Base-by-base conservation (phyloP, 106 monocot species). In the Phalaenopsis equestris region DNA sequence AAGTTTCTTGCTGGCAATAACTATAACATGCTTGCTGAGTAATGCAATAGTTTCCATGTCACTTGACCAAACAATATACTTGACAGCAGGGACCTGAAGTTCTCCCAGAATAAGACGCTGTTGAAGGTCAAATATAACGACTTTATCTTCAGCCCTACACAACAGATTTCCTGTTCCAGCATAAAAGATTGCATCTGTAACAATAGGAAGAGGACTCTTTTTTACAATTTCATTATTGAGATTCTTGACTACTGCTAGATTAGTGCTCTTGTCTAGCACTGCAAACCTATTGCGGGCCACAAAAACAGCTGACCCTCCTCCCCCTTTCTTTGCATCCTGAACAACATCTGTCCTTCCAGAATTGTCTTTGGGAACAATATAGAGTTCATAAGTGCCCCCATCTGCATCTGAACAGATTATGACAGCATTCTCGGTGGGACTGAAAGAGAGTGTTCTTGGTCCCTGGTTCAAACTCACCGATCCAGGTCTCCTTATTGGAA, bases 261-360 rank as follows among this genome's bases (percentile, higher is more conserved):
- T 91, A 75, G 52, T 82, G 42, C 45, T 67, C 75, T 85, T 91
- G 81, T 91, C 91, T 19, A 91, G 86, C 5, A 91, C 91, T 38
- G 88, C 91, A 86, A 91, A 91, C 47, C 88, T 82, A 56, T 91
- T 91, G 17, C 88, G 86, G 74, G 88, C 86, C 52, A 91, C 81
- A 83, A 91, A 91, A 61, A 91, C 81, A 24, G 91, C 91, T 42
- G 86, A 88, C 6, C 49, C 79, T 12, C 91, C 88, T 36, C 67
- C 23, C 38, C 91, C 88, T 76, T 81, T 91, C 57, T 86, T 86
- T 14, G 88, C 84, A 81, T 91, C 88, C 73, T 84, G 91, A 8
- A 83, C 46, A 70, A 79, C 68, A 80, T 91, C 86, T 47, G 72
- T 80, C 74, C 84, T 86, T 43, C 82, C 88, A 70, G 12, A 39